Conservation (phyloP, 2,329 filamentous ascomycete species). For the Talaromyces islandicus region DNA sequence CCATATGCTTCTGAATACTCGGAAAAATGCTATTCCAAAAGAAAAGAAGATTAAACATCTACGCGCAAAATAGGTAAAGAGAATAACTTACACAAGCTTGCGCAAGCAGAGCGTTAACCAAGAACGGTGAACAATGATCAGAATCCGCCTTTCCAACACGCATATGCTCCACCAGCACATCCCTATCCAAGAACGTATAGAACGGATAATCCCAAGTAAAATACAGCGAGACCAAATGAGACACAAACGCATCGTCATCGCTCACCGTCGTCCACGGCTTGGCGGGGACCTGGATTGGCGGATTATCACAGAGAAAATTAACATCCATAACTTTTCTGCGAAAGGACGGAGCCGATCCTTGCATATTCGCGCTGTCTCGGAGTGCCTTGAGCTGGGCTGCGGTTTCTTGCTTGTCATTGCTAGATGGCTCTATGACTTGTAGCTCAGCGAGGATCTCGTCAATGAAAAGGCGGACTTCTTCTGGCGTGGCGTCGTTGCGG, state of each 20-base stretch:
- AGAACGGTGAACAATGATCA: constrained; percentile 72
- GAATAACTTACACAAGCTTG: constrained; percentile 32
- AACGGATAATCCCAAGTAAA: constrained; percentile 92
- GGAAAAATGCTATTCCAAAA: constrained; percentile 28
- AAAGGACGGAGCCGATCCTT: constrained; percentile 26
- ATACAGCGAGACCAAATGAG: constrained; percentile 84
- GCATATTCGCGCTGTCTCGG: constrained; percentile 22
- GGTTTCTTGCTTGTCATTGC: constrained; percentile 14
- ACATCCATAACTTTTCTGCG: constrained; percentile 37
- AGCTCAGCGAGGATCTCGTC: constrained; percentile 22
- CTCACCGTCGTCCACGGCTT: constrained; percentile 75
- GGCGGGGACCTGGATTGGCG: constrained; percentile 29
- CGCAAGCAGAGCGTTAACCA: constrained; percentile 88
- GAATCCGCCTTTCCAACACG: constrained; percentile 39
- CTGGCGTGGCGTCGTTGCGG: constrained; percentile 25
- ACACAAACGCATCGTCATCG: constrained; percentile 64
- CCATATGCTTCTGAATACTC: constrained; percentile 35
- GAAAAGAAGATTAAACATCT: background rate
- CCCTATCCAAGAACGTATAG: constrained; percentile 71
- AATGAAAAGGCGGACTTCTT: constrained; percentile 32
- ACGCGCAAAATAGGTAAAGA: no score
- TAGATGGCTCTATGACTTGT: constrained; percentile 7
- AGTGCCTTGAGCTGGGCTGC: constrained; percentile 23
- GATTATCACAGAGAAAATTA: constrained; percentile 32
- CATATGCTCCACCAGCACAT: constrained; percentile 61